A percentile compares a stretch with the other conserved stretches of the same genome.
Conservation (phyloP, 306 rosid genomes). For the Dalbergia cultrata region DNA sequence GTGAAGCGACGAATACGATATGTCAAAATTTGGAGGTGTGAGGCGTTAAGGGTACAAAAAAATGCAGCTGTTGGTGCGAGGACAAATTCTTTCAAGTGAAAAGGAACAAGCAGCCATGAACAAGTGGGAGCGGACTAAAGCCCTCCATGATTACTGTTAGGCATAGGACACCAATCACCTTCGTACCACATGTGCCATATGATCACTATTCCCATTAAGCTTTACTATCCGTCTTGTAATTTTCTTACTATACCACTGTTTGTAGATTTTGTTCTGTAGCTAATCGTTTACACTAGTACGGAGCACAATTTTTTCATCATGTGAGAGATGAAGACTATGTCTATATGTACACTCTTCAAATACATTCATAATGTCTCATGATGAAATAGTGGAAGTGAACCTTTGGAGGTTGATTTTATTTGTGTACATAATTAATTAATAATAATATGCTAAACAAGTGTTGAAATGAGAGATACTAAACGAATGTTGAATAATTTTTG, state of each 20-base stretch:
- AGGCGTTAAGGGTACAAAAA: constrained; percentile 1
- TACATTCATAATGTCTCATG: no score
- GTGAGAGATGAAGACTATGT: no score
- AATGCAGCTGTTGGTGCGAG: no score
- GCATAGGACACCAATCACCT: not conserved
- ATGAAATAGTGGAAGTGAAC: no score
- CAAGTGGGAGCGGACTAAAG: not conserved
- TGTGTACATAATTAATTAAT: no score
- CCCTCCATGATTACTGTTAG: not conserved
- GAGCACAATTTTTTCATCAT: no score
- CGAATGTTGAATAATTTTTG: not conserved
- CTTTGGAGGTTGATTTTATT: no score
- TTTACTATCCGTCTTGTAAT: not conserved
- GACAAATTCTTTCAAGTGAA: constrained; percentile 3
- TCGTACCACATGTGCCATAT: not conserved
- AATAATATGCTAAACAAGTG: no score
- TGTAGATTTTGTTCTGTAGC: no score
- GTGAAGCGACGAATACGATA: no score
- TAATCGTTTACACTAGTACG: not conserved
- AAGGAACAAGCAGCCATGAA: not conserved
- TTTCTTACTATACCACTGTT: not conserved
- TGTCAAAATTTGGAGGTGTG: not conserved
- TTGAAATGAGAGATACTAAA: not conserved
- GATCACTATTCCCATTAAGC: not conserved
- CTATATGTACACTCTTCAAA: no score